Evolutionary conservation across 352 stramenopile species (phyloP), one percentile per base, ranked within the genome.

Genomic region (Phytophthora cactorum): DNA sequence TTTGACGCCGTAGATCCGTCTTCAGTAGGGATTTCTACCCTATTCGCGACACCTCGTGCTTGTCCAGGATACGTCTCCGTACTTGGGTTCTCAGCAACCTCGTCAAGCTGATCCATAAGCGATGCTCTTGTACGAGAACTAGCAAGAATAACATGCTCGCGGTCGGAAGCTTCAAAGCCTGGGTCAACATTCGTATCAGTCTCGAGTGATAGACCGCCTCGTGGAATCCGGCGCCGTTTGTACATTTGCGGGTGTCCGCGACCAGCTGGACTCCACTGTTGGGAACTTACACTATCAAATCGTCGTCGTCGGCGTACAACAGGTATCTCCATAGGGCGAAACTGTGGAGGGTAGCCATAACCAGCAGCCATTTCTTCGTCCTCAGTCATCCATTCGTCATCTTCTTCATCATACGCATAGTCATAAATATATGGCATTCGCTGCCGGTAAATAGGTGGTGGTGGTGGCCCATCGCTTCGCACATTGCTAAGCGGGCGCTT

Each of bases 371-470:
- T 53, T 15, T 80, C 68, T 43, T 78, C 72, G 1, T 79, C 65
- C 2, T 78, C 75, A 28, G 45, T 72, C 52, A 80, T 69, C 75
- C 72, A 83, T 34, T 77, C 65, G 39, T 72, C 51, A 29, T 80
- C 72, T 29, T 69, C 72, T 28, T 70, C 69, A 43, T 74, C 68
- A 43, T 73, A 72, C 22, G 51, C 41, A 58, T 75, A 77, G 17
- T 78, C 72, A 79, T 72, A 74, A 68, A 74, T 74, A 72, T 68
- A 72, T 10, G 72, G 72, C 51, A 62, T 53, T 56, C 64, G 60
- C 44, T 68, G 64, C 51, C 68, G 60, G 45, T 75, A 79, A 72
- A 77, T 69, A 59, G 53, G 28, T 47, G 72, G 59, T 22, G 63
- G 68, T 10, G 39, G 22, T 29, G 58, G 47, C 11, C 46, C 46